Conservation (phyloP, 2,329 filamentous ascomycete genomes). For the Cladosporium sp. region DNA sequence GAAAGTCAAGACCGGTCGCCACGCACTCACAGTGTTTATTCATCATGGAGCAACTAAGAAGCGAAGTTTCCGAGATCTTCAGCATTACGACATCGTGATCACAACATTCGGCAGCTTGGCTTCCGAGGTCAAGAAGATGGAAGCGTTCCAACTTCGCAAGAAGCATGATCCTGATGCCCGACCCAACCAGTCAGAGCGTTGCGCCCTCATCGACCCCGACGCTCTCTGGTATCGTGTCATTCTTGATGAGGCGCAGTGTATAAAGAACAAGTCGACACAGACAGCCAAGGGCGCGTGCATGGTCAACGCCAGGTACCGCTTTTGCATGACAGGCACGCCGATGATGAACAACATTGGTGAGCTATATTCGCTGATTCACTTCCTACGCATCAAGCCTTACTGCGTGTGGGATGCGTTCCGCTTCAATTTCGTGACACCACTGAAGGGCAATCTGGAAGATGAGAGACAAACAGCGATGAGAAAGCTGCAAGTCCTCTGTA, state of each 20-base stretch:
- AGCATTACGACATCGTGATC: slow-evolving; percentile 71
- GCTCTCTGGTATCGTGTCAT: slow-evolving; percentile 68
- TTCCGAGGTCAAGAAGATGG: slow-evolving; percentile 65
- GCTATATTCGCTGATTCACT: slow-evolving; percentile 74
- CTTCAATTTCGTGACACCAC: slow-evolving; percentile 55
- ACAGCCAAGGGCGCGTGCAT: slow-evolving; percentile 61
- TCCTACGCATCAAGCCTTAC: slow-evolving; percentile 77
- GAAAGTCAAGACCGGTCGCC: slow-evolving; percentile 61
- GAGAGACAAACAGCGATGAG: slow-evolving; percentile 59
- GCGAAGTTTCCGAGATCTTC: slow-evolving; percentile 62
- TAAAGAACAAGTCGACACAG: slow-evolving; percentile 72
- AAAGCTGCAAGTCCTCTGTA: slow-evolving; percentile 73
- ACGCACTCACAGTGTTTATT: slow-evolving; percentile 66
- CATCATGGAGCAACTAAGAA: slow-evolving; percentile 66
- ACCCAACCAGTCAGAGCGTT: slow-evolving; percentile 38
- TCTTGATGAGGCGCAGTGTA: slow-evolving; percentile 77
- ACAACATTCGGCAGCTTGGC: slow-evolving; percentile 76
- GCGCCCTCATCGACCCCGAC: slow-evolving; percentile 51
- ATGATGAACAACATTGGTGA: slow-evolving; percentile 88
- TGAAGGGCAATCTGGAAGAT: slow-evolving; percentile 47
- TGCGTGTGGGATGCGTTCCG: slow-evolving; percentile 65
- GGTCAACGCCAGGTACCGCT: slow-evolving; percentile 64
- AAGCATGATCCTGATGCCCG: slow-evolving; percentile 46
- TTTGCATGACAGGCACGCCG: slow-evolving; percentile 78
- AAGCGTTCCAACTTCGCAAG: slow-evolving; percentile 54